phyloP scores from a whole-genome alignment of 2,329 filamentous ascomycete species.

The Madurella fahalii region DNA sequence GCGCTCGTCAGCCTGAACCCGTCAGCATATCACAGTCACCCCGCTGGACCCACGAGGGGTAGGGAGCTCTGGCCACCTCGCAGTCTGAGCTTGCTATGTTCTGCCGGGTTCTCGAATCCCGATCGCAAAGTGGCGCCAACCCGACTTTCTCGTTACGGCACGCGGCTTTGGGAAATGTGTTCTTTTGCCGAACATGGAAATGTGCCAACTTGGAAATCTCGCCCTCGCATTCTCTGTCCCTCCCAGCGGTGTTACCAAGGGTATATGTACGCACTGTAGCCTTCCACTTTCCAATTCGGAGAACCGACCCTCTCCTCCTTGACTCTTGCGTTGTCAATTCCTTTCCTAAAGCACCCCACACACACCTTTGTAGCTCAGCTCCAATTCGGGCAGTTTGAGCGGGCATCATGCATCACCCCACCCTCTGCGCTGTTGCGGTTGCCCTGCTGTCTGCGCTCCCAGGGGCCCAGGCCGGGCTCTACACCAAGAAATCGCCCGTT shows the following conservation, averaged over 20 bases:
- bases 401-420: slow-evolving; percentile 52
- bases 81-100: slow-evolving; percentile 20
- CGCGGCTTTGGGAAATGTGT: slow-evolving; percentile 25
- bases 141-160: not conserved
- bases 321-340: not conserved
- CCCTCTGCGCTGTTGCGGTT: slow-evolving; percentile 53
- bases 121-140: slow-evolving; percentile 17
- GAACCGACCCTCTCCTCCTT: slow-evolving; percentile 3
- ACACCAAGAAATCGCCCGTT: slow-evolving; percentile 82
- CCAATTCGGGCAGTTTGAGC: not conserved
- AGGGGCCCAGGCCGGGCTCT: slow-evolving; percentile 66
- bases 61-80: slow-evolving; percentile 27
- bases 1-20: not conserved
- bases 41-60: slow-evolving; percentile 1
- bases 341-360: slow-evolving; percentile 2
- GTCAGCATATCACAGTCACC: slow-evolving; percentile 2
- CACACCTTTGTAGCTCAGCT: not conserved
- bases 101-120: slow-evolving; percentile 18
- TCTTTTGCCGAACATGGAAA: slow-evolving; percentile 30
- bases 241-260: not conserved
- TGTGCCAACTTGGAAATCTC: slow-evolving; percentile 26
- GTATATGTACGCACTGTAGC: slow-evolving; percentile 1
- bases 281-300: not conserved
- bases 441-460: slow-evolving; percentile 64
- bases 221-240: not conserved